Base-by-base conservation (phyloP, 371 early-diverging fungal species). In the Syncephalastrum racemosum region DNA sequence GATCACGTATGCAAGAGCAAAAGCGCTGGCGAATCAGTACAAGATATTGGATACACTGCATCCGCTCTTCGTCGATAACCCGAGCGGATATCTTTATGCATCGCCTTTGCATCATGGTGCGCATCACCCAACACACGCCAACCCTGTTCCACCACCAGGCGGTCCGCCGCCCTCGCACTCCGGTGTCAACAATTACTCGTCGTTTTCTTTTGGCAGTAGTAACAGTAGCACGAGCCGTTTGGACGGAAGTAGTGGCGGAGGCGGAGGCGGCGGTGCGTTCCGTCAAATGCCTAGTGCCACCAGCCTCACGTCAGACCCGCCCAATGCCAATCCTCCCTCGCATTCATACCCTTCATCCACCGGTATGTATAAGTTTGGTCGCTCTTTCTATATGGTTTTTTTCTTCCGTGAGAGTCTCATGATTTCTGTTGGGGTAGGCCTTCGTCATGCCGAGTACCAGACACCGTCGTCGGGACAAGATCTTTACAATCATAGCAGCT, bases 1-100 rank as follows among this genome's bases (percentile, higher is more conserved):
- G 83, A 87, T 90, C 47, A 85, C 88, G 24, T 85, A 87, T 65
- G 81, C 84, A 16, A 75, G 90, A 60, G 90, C 90, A 8, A 79
- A 79, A 40, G 78, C 80, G 48, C 68, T 88, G 46, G 89, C 90
- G 10, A 74, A 77, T 46, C 87, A 86, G 39, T 85, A 83, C 65
- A 84, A 87, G 45, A 88, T 91, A 7, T 59, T 71, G 19, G 89
- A 88, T 6, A 67, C 73, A 23, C 71, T 91, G 14, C 83, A 87
- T 56, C 92, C 92, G 24, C 73, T 92, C 18, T 87, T 92, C 61
- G 86, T 80, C 47, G 84, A 87, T 39, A 88, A 91, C 56, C 89
- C 89, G n/a, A 68, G 60, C 25, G 45, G 53, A n/a, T 73, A 73
- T 46, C 56, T 72, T 16, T 77, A 64, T 24, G 64, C 75, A 10